Conservation (phyloP, 2,329 filamentous ascomycete genomes). For the Colletotrichum lindemuthianum region DNA sequence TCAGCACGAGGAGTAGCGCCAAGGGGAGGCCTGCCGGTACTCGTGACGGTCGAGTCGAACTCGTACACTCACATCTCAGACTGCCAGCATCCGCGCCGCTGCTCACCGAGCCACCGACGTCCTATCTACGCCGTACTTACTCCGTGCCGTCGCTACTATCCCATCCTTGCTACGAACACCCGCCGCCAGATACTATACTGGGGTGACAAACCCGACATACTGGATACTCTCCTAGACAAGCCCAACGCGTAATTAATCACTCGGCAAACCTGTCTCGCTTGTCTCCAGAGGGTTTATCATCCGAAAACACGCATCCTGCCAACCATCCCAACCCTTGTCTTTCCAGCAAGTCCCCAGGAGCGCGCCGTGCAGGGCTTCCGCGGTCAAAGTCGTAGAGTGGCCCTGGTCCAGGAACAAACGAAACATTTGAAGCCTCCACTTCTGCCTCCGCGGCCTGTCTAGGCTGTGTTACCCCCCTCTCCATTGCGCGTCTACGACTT, state of each 20-base stretch:
- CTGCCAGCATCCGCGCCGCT: conserved; percentile 1
- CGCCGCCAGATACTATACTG: conserved; percentile 4
- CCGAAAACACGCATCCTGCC: conserved; percentile 23
- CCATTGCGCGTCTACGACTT: conserved; percentile 26
- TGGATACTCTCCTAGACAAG: conserved; percentile 26
- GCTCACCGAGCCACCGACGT: background rate
- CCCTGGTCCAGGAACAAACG: conserved; percentile 31
- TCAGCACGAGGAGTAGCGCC: conserved; percentile 7
- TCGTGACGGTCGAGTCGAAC: conserved; percentile 7
- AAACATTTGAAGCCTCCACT: conserved; percentile 33
- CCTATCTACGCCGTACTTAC: conserved; percentile 1
- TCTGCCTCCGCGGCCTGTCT: conserved; percentile 21
- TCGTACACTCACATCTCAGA: conserved; percentile 3
- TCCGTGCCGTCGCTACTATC: background rate
- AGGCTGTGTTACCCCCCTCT: conserved; percentile 31
- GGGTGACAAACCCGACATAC: conserved; percentile 5
- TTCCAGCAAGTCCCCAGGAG: conserved; percentile 31
- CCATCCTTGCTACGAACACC: conserved; percentile 20
- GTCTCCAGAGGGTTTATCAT: conserved; percentile 8
- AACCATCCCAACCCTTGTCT: conserved; percentile 24
- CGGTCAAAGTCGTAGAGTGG: conserved; percentile 28
- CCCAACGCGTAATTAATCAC: conserved; percentile 28
- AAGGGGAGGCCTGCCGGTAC: conserved; percentile 6
- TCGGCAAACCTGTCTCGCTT: conserved; percentile 33
- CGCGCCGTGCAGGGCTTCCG: conserved; percentile 34